These are phyloP conservation scores for Tuber calosporum DNA, from an alignment of 495 filamentous ascomycete genomes.

Conservation along the genomic window DNA sequence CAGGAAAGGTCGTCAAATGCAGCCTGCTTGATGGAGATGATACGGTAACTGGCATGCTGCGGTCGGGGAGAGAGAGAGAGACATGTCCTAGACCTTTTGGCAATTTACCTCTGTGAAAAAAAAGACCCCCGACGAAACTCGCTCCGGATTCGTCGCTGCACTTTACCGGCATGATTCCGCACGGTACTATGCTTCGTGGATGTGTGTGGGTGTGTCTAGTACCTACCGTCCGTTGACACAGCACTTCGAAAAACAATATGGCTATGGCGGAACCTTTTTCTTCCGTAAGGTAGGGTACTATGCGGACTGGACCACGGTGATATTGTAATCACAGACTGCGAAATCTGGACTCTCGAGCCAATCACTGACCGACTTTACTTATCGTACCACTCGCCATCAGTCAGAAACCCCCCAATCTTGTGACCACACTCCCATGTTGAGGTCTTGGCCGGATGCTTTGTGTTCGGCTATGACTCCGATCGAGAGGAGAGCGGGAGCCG, in stretches of 20 bases:
- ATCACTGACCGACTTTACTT: no score
- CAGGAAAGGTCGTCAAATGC: no score
- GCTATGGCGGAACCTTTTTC: neutral
- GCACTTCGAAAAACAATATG: neutral
- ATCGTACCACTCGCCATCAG: no score
- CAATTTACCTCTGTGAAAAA: neutral
- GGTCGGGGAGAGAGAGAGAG: neutral
- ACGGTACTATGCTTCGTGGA: neutral
- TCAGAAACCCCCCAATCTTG: neutral
- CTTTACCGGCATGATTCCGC: no score
- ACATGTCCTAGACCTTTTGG: neutral
- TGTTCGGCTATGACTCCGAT: neutral
- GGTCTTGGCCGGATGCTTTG: neutral
- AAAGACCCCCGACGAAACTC: neutral
- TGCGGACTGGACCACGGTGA: no score
- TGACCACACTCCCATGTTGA: neutral
- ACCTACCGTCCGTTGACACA: no score
- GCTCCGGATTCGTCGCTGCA: neutral
- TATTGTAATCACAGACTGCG: no score
- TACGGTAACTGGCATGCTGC: neutral
- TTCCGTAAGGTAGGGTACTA: neutral
- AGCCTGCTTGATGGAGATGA: neutral
- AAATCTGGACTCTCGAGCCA: no score
- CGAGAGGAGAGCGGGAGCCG: neutral
- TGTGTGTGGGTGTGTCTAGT: no score